phyloP scores from a whole-genome alignment of 2,329 filamentous ascomycete genomes.

The Didymella exigua region DNA sequence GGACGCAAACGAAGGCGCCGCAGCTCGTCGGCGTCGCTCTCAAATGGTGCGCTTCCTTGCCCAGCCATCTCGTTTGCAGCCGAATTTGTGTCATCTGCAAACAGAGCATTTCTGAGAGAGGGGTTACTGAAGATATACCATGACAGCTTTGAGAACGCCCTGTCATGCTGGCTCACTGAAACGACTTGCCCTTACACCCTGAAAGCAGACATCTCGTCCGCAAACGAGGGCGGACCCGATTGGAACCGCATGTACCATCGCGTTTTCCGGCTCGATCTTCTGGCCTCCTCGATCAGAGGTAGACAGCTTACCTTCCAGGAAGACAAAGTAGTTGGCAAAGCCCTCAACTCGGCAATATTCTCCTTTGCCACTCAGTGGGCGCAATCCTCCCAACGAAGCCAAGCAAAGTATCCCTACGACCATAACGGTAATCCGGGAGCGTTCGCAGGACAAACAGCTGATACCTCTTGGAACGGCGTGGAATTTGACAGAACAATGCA shows the following conservation, averaged over 20 bases:
- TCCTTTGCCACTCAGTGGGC: slow-evolving; percentile 61
- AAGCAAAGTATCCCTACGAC: slow-evolving; percentile 38
- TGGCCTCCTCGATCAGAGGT: slow-evolving; percentile 50
- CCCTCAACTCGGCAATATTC: slow-evolving; percentile 58
- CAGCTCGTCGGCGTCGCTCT: slow-evolving; percentile 27
- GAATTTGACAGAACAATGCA: slow-evolving; percentile 49
- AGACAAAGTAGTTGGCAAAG: slow-evolving; percentile 53
- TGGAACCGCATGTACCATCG: slow-evolving; percentile 61
- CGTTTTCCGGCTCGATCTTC: slow-evolving; percentile 56
- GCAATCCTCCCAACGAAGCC: slow-evolving; percentile 36
- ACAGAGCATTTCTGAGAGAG: slow-evolving; percentile 51
- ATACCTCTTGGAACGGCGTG: neutral
- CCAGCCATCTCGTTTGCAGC: slow-evolving; percentile 30
- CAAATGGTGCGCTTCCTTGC: slow-evolving; percentile 27
- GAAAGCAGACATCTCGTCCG: slow-evolving; percentile 32
- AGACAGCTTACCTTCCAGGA: slow-evolving; percentile 51
- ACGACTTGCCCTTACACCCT: slow-evolving; percentile 59
- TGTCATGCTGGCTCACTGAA: slow-evolving; percentile 62
- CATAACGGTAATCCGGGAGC: slow-evolving; percentile 17
- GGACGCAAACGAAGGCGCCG: slow-evolving; percentile 35
- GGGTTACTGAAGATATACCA: slow-evolving; percentile 59
- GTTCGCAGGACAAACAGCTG: slow-evolving; percentile 13
- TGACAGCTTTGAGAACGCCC: slow-evolving; percentile 59
- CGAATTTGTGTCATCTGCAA: slow-evolving; percentile 42
- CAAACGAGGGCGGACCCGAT: slow-evolving; percentile 47